Percentiles rank a stretch among this genome's conserved stretches.
These are phyloP conservation scores for Pelargonium fulgidum DNA, from an alignment of 441 rosid genomes.

Conservation along the genomic window DNA sequence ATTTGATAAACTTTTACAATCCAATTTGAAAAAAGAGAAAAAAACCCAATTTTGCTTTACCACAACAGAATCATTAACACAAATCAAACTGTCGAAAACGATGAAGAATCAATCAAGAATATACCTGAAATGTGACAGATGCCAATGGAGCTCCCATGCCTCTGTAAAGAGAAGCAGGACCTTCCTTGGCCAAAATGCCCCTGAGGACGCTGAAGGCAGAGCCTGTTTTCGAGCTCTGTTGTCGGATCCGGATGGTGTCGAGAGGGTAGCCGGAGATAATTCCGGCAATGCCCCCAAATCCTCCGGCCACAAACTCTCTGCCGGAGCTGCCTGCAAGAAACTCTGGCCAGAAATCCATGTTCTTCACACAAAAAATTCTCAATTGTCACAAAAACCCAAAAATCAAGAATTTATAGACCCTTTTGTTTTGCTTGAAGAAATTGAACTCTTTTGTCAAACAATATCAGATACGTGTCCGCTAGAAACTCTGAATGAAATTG, in stretches of 20 bases:
- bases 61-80: too few species aligned
- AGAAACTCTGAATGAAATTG: neutral
- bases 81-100: neutral
- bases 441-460: neutral
- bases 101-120: neutral
- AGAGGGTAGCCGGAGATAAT: conserved; percentile 84
- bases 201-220: conserved; percentile 67
- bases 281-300: conserved; percentile 92
- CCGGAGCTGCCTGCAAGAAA: conserved; percentile 70
- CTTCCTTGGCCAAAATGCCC: conserved; percentile 46
- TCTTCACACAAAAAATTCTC: conserved; percentile 6
- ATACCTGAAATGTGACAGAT: conserved; percentile 88
- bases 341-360: conserved; percentile 84
- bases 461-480: neutral
- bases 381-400: neutral
- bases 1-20: conserved; percentile 14
- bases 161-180: conserved; percentile 65
- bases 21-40: neutral
- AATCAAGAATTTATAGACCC: too few species aligned
- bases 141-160: conserved; percentile 96
- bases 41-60: neutral
- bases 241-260: conserved; percentile 76
- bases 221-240: conserved; percentile 55
- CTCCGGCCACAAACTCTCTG: conserved; percentile 83
- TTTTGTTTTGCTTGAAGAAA: neutral